A percentile compares a stretch with the other conserved stretches of the same genome.
phyloP scores from a whole-genome alignment of 352 stramenopile genomes.

The Saprolegnia parasitica region DNA sequence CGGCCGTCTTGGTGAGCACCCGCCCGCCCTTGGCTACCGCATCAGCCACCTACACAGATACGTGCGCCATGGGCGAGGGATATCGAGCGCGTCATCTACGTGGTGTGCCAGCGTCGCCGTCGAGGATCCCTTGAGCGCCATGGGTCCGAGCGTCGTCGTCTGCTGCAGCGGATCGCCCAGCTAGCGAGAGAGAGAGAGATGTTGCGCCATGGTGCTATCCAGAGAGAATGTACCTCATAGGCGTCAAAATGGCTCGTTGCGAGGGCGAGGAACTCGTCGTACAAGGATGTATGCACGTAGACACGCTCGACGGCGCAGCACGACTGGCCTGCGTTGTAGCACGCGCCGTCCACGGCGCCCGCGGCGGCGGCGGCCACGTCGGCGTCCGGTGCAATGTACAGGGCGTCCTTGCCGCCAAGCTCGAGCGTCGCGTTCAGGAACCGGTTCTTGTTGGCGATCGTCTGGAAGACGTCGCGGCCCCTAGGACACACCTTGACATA shows the following conservation, averaged over 20 bases:
- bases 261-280: slow-evolving; percentile 70
- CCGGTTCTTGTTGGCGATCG: slow-evolving; percentile 38
- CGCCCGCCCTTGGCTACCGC: slow-evolving; percentile 64
- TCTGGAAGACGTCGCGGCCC: slow-evolving; percentile 59
- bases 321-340: slow-evolving; percentile 82
- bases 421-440: slow-evolving; percentile 82
- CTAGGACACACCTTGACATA: no score
- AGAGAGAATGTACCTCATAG: slow-evolving; percentile 34
- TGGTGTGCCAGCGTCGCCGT: slow-evolving; percentile 42
- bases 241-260: slow-evolving; percentile 58
- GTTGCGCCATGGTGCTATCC: slow-evolving; percentile 1
- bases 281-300: slow-evolving; percentile 78
- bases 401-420: slow-evolving; percentile 78
- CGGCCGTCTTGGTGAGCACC: slow-evolving; percentile 42
- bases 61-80: neutral
- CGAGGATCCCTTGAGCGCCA: slow-evolving; percentile 49
- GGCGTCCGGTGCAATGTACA: slow-evolving; percentile 65
- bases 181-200: neutral
- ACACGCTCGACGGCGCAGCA: slow-evolving; percentile 80
- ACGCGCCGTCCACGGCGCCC: slow-evolving; percentile 68
- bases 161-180: slow-evolving; percentile 59
- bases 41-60: slow-evolving; percentile 48
- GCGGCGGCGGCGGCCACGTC: slow-evolving; percentile 62
- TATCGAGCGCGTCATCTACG: neutral
- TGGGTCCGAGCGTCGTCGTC: slow-evolving; percentile 60